Evolutionary conservation across 2,329 filamentous ascomycete genomes (phyloP), one percentile per base, ranked within the genome.

Genomic region (Cladosporium phlei): DNA sequence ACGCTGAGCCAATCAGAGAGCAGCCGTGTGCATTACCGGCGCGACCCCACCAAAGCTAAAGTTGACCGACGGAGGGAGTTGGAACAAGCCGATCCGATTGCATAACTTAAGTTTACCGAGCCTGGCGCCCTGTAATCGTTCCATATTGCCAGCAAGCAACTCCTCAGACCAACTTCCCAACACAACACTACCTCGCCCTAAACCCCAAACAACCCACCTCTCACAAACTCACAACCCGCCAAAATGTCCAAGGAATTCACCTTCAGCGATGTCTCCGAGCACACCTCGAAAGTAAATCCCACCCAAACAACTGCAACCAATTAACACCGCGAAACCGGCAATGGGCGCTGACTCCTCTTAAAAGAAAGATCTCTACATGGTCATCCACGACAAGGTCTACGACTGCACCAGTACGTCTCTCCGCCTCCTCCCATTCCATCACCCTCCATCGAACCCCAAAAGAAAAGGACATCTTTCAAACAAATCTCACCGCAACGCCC

Each of bases 351-450:
- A 45, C 42, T 11, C 32, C 32, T 35, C 30, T 21, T 11, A 35
- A n/a, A 96, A 96, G 83, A 95, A 89, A 79, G 89, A 97, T 69
- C 75, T 95, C 55, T 95, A 79, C 75, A 68, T 96, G 63, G 85
- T 96, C 55, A 82, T 98, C 62, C 88, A 97, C 75, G 90, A 95
- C 72, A 95, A 95, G 77, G 83, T 98, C 74, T 98, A 97, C 80
- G 81, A 97, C 70, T 71, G 77, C 66, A 79, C 82, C 63, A 85
- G 83, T 47, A 25, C 27, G 33, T 38, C 6, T 10, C 16, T 12
- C 25, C 17, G 9, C n/a, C n/a, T n/a, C n/a, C n/a, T n/a, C n/a
- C n/a, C n/a, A n/a, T n/a, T n/a, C n/a, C n/a, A n/a, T n/a, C n/a
- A n/a, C n/a, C n/a, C n/a, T n/a, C n/a, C n/a, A n/a, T n/a, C n/a